phyloP scores from a whole-genome alignment of 257 asterid species.

The Nicotiana sylvestris region DNA sequence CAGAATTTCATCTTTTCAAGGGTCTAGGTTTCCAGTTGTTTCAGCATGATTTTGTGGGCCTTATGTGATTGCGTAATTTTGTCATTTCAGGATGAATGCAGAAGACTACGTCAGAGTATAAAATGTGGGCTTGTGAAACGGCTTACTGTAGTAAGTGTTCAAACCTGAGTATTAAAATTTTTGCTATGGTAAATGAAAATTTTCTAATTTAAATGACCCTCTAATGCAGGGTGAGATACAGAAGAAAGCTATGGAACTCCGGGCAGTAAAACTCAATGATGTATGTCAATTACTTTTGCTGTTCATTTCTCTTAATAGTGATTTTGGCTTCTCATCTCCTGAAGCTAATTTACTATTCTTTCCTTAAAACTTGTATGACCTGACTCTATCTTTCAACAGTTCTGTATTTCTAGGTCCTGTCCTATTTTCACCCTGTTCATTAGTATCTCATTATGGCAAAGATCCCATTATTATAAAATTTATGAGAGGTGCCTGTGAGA shows the following conservation, averaged over 20 bases:
- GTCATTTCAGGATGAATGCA: constrained; percentile 72
- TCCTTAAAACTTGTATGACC: neutral
- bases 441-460: neutral
- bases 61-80: neutral
- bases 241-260: constrained; percentile 68
- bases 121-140: constrained; percentile 72
- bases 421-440: neutral
- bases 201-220: constrained; percentile 6
- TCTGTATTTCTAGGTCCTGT: neutral
- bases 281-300: constrained; percentile 30
- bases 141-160: constrained; percentile 66
- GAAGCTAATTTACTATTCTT: neutral
- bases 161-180: neutral
- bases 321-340: neutral
- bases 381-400: neutral
- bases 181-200: neutral
- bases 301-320: neutral
- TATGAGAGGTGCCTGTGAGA: neutral
- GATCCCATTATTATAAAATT: neutral
- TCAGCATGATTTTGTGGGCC: neutral
- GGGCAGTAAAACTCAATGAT: constrained; percentile 51
- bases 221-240: constrained; percentile 66
- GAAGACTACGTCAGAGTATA: constrained; percentile 73
- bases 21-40: neutral
- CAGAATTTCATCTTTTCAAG: neutral